These are phyloP conservation scores for Cryptosporidium ubiquitum DNA, from an alignment of 169 alveolate species.

Conservation along the genomic window DNA sequence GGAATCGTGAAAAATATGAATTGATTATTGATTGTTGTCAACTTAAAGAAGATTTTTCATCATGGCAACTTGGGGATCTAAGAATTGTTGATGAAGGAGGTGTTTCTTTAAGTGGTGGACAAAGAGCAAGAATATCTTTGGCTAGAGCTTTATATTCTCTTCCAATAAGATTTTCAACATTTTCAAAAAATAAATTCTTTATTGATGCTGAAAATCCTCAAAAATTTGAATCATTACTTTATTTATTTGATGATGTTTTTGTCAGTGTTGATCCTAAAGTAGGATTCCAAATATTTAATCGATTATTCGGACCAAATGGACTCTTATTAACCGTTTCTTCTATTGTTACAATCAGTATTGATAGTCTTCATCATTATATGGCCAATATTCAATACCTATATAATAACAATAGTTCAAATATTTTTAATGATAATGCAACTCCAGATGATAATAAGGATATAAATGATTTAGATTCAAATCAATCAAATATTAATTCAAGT, in stretches of 20 bases:
- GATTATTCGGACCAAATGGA: constrained; percentile 64
- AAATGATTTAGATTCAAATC: not conserved
- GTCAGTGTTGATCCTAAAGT: constrained; percentile 65
- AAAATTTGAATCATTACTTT: constrained; percentile 30
- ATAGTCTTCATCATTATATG: constrained; percentile 69
- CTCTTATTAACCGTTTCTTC: constrained; percentile 24
- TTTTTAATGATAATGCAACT: no score
- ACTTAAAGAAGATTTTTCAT: constrained; percentile 78
- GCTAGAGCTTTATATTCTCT: constrained; percentile 91
- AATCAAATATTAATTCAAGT: not conserved
- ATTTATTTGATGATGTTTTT: constrained; percentile 61
- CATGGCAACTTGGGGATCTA: constrained; percentile 81
- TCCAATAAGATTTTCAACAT: constrained; percentile 16
- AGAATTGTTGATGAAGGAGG: constrained; percentile 89
- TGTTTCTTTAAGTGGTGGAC: constrained; percentile 92
- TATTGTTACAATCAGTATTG: constrained; percentile 36
- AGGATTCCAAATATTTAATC: constrained; percentile 49
- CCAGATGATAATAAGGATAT: not conserved
- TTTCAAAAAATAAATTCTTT: not conserved
- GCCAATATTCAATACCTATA: not conserved
- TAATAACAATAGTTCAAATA: not conserved
- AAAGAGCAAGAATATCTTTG: constrained; percentile 90
- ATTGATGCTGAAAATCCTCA: constrained; percentile 12
- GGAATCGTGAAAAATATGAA: constrained; percentile 79
- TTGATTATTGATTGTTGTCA: constrained; percentile 79